phyloP scores from a whole-genome alignment of 768 basidiomycete species.

The Panaeolus cyanescens region DNA sequence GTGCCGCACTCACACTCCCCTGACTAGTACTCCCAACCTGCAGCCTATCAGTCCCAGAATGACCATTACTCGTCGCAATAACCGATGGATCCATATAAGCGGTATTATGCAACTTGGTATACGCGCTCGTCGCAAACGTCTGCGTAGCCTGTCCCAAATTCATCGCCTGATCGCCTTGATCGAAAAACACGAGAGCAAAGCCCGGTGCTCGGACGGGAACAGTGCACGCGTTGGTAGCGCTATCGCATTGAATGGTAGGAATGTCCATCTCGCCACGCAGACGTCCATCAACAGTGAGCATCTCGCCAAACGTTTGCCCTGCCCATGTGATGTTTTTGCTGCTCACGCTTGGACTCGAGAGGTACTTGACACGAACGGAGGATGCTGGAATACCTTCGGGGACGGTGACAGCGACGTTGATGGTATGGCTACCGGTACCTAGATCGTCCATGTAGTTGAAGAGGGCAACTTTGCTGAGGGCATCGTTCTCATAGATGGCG shows the following conservation, averaged over 20 bases:
- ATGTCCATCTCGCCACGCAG: slow-evolving; percentile 56
- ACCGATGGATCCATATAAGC: slow-evolving; percentile 52
- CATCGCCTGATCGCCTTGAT: slow-evolving; percentile 20
- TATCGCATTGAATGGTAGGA: slow-evolving; percentile 61
- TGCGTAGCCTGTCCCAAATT: slow-evolving; percentile 23
- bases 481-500: slow-evolving; percentile 73
- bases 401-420: slow-evolving; percentile 48
- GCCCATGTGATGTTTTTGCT: slow-evolving; percentile 80
- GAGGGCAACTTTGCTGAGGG: slow-evolving; percentile 60
- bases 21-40: slow-evolving; percentile 41
- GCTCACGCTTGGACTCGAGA: slow-evolving; percentile 55
- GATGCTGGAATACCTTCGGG: slow-evolving; percentile 45
- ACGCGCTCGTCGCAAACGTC: slow-evolving; percentile 60
- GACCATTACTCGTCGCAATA: slow-evolving; percentile 58
- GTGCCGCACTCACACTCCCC: slow-evolving; percentile 21
- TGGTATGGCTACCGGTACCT: slow-evolving; percentile 59
- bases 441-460: slow-evolving; percentile 75
- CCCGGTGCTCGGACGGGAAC: slow-evolving; percentile 70
- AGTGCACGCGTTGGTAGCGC: slow-evolving; percentile 50
- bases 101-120: slow-evolving; percentile 54
- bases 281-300: slow-evolving; percentile 69
- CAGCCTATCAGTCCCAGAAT: slow-evolving; percentile 27
- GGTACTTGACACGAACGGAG: slow-evolving; percentile 58
- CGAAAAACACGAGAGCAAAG: slow-evolving; percentile 76
- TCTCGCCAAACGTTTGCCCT: slow-evolving; percentile 65